Evolutionary conservation across 78 protist species (phyloP), one percentile per base, ranked within the genome.

Genomic region (Pelomyxa schiedti): DNA sequence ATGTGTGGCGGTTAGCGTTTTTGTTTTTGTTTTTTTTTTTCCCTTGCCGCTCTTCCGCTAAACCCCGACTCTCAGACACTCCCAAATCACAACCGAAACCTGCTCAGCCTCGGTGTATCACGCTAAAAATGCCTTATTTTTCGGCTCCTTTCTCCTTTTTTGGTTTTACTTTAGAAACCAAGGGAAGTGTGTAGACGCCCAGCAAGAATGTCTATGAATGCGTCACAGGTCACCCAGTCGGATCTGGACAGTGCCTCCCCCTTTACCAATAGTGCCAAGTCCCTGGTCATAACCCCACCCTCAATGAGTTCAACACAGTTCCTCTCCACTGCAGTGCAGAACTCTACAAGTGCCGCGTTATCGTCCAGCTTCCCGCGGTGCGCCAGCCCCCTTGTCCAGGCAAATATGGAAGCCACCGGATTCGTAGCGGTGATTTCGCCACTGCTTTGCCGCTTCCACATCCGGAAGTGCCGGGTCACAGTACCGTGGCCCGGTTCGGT

Each of bases 401-500:
- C 97, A 69, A 87, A 94, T 76, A 94, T 94, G 39, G 90, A 82
- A 39, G 96, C 96, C 16, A 92, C 78, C 42, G 96, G 72, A 77
- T 92, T 92, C 72, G 97, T 94, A 28, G 80, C 47, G 26, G 96
- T 92, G 47, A 58, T 70, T 37, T 72, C 28, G 43, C 83, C 83
- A n/a, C n/a, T n/a, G 75, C 76, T 91, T 30, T 86, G 30, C 9
- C 0, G 80, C 80, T 72, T 5, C 81, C 76, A 68, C 43, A 4
- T 22, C 53, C 96, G 88, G 84, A 58, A 94, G 78, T 94, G 98
- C 37, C 96, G 80, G 4, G 95, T 91, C 69, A 94, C 97, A 37
- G 97, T 94, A 69, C 97, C 97, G 82, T 94, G 97, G 8, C 95
- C 92, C 29, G 97, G 96, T 77, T 94, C 97, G 73, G 92, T 75